Conservation (phyloP, 2,329 filamentous ascomycete genomes). For the Aspergillus nomiae region DNA sequence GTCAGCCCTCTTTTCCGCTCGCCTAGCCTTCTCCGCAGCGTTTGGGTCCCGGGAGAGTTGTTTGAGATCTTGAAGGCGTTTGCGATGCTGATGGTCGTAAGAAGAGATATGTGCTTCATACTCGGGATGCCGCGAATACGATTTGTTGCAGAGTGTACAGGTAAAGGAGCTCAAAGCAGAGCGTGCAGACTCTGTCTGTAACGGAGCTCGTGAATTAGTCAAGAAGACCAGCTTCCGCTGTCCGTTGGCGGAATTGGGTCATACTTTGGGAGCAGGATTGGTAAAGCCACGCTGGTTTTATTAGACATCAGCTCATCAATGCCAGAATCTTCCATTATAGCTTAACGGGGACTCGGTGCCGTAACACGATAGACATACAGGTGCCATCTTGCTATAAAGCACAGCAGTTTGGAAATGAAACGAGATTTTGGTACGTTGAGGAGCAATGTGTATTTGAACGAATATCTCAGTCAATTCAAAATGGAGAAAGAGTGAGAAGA, state of each 20-base stretch:
- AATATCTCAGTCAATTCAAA: neutral
- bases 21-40: slow-evolving; percentile 45
- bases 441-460: neutral
- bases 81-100: slow-evolving; percentile 95
- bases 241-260: neutral
- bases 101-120: slow-evolving; percentile 92
- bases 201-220: neutral
- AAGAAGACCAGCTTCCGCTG: neutral
- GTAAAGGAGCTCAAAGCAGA: slow-evolving; percentile 80
- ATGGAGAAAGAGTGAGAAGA: neutral
- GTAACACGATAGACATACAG: slow-evolving; percentile 27
- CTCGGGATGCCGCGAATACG: slow-evolving; percentile 92
- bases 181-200: slow-evolving; percentile 64
- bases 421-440: neutral
- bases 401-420: neutral
- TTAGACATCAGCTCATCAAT: neutral
- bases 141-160: slow-evolving; percentile 86
- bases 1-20: slow-evolving; percentile 46
- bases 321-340: neutral
- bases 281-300: slow-evolving; percentile 48
- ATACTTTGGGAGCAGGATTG: slow-evolving; percentile 50
- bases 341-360: neutral
- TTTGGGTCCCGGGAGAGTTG: slow-evolving; percentile 47
- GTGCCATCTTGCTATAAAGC: slow-evolving; percentile 29
- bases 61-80: slow-evolving; percentile 56